Conservation (phyloP, 164 flowering plant species). For the Buxus sempervirens region DNA sequence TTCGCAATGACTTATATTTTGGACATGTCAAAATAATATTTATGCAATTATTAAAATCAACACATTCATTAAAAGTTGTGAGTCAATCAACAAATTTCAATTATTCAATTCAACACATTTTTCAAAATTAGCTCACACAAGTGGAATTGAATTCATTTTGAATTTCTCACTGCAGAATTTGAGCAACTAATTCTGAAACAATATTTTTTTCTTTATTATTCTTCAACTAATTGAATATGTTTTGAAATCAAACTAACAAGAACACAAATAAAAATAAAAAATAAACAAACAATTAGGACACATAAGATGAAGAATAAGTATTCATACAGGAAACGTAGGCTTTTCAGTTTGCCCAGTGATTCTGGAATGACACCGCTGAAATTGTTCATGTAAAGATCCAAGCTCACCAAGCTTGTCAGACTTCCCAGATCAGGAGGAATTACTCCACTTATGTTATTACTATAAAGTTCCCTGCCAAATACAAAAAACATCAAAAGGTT, state of each 20-base stretch:
- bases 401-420: slow-evolving; percentile 86
- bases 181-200: not conserved
- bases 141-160: not conserved
- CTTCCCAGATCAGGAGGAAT: slow-evolving; percentile 90
- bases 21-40: too few relatives aligned
- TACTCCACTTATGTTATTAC: slow-evolving; percentile 77
- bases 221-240: not conserved
- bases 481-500: not conserved
- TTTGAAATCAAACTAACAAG: not conserved
- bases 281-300: not conserved
- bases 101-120: not conserved
- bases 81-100: not conserved
- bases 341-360: slow-evolving; percentile 70
- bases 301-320: slow-evolving; percentile 12
- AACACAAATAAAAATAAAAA: not conserved
- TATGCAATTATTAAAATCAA: too few relatives aligned
- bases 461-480: slow-evolving; percentile 79
- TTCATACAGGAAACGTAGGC: slow-evolving; percentile 82
- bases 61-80: too few relatives aligned
- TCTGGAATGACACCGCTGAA: slow-evolving; percentile 80
- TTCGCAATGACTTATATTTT: too few relatives aligned
- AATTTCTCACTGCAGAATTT: not conserved
- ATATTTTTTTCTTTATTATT: too few relatives aligned
- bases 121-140: not conserved
- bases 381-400: slow-evolving; percentile 90